Base-by-base conservation (phyloP, 768 basidiomycete species). In the Auricularia auricula-judae region DNA sequence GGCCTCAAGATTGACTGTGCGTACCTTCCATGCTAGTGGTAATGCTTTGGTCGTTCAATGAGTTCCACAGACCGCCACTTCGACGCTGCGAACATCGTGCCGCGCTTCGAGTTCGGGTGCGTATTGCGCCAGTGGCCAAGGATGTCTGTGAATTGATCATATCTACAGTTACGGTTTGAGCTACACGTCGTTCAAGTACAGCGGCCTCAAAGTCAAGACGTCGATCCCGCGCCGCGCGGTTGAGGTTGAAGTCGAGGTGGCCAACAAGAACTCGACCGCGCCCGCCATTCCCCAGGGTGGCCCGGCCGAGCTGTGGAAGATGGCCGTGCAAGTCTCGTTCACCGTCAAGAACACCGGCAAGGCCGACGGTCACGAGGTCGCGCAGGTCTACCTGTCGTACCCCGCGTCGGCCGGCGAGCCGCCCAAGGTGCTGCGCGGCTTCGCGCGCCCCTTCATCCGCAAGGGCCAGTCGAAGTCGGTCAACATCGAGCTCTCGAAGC, bases 171-270 rank as follows among this genome's bases (percentile, higher is more conserved):
- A 86, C 71, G 94, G 94, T 0, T 73, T 95, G 70, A 89, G 86
- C 64, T 98, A 97, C 77, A 88, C 94, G 44, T 81, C 75, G 2
- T 98, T 95, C 73, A 74, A 81, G 36, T 95, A 92, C 72, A 83
- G 79, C 53, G 76, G 81, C 36, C 76, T 94, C 11, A 67, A 77
- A 2, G 74, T 90, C 23, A 39, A 71, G 71, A 16, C 18, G n/a
- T 44, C 56, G n/a, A 43, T 61, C 39, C 64, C 33, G 59, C 35
- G 35, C 59, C 53, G 61, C 3, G 63, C 70, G 12, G 65, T 68
- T 18, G 76, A 79, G n/a, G 75, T 73, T 3, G 73, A 77, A 11
- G 74, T 79, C 21, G 70, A 79, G 0, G 73, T 74, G 10, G 72
- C 76, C 34, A 73, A 80, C 64, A 59, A 59, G 56, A 29, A 29